These are phyloP conservation scores for Leishmania mexicana DNA, from an alignment of 208 protist species.

Conservation along the genomic window DNA sequence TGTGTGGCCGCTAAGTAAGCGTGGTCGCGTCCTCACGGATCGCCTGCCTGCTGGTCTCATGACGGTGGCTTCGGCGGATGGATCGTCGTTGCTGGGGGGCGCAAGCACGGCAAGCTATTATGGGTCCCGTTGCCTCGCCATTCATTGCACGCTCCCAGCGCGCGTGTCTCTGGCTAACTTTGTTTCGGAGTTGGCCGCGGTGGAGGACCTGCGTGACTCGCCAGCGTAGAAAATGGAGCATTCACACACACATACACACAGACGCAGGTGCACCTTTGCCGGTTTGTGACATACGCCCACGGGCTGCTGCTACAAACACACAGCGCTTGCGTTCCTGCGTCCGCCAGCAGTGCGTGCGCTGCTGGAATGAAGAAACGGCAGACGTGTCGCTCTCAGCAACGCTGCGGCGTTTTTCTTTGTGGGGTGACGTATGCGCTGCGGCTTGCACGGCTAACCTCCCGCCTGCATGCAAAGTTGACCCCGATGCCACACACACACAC, in stretches of 20 bases:
- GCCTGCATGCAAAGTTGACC: not conserved
- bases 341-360: not conserved
- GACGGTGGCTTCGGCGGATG: slow-evolving; percentile 29
- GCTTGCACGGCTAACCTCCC: not conserved
- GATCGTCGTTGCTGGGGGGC: slow-evolving; percentile 15
- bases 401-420: not conserved
- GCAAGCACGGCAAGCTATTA: not conserved
- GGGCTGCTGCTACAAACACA: not conserved
- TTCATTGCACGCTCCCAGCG: slow-evolving; percentile 74
- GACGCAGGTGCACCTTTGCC: not conserved
- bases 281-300: not conserved
- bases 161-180: slow-evolving; percentile 46
- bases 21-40: slow-evolving; percentile 61
- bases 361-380: not conserved
- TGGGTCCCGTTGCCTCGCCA: slow-evolving; percentile 45
- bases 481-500: slow-evolving; percentile 16
- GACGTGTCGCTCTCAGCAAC: not conserved
- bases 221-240: slow-evolving; percentile 1
- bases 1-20: slow-evolving; percentile 64
- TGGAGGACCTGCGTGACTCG: slow-evolving; percentile 19
- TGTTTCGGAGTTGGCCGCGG: slow-evolving; percentile 50
- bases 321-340: not conserved
- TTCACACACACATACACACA: not conserved
- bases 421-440: not conserved
- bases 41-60: slow-evolving; percentile 71